phyloP scores from a whole-genome alignment of 768 basidiomycete genomes.

The Saitozyma podzolica region DNA sequence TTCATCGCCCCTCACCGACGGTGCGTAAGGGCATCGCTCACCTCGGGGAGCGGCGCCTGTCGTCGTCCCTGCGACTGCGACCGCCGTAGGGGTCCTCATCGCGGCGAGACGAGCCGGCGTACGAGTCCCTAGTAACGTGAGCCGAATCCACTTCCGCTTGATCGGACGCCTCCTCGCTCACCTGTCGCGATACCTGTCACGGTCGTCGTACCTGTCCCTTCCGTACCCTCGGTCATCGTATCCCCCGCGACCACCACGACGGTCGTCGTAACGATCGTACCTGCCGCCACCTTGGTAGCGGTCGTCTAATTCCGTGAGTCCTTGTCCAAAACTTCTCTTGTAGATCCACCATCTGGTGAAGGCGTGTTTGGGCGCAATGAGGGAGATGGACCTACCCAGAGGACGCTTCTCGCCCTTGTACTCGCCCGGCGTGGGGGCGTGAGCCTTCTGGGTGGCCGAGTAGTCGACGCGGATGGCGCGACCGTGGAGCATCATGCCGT shows the following conservation, averaged over 20 bases:
- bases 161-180: constrained; percentile 14
- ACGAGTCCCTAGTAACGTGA: constrained; percentile 5
- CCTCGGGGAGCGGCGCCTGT: constrained; percentile 42
- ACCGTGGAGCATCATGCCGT: constrained; percentile 90
- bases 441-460: constrained; percentile 88
- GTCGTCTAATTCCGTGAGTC: constrained; percentile 1
- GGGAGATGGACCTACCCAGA: constrained; percentile 13
- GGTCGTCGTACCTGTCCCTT: constrained; percentile 30
- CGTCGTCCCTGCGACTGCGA: constrained; percentile 38
- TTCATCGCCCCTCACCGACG: background rate
- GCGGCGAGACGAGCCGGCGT: constrained; percentile 19
- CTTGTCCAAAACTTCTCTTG: background rate
- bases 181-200: constrained; percentile 18
- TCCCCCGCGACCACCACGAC: constrained; percentile 15
- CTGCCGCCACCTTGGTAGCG: constrained; percentile 14
- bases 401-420: constrained; percentile 78
- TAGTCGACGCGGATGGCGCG: constrained; percentile 96
- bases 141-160: background rate
- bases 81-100: constrained; percentile 44
- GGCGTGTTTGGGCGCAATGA: background rate
- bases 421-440: constrained; percentile 94
- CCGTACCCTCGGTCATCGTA: constrained; percentile 38
- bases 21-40: constrained; percentile 14
- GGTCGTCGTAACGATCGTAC: constrained; percentile 18
- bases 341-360: no score